Base-by-base conservation (phyloP, 2,329 filamentous ascomycete genomes). In the Penicillium sp. region DNA sequence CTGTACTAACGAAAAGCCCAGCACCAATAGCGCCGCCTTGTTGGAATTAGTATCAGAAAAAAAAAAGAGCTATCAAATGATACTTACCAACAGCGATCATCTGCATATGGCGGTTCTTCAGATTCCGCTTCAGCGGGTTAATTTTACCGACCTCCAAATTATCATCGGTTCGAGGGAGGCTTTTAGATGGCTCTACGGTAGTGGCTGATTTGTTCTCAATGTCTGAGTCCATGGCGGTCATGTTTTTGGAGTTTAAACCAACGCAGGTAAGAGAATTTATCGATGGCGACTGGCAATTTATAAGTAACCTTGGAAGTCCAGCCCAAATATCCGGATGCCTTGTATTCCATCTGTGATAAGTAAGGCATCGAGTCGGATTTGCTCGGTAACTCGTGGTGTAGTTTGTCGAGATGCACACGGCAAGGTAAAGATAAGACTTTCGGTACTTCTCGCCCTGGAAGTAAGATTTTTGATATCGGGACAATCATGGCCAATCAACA, bases 1-100 rank as follows among this genome's bases (percentile, higher is more conserved):
- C 75, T 28, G 74, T 74, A 42, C 71, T 68, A 44, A 77, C 69
- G 53, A 77, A 77, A 10, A 77, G 67, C 69, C 75, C 75, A 53
- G 75, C 72, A 52, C 73, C 73, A 57, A 75, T 73, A 11, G 70
- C 67, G 54, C 70, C 70, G 45, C 70, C 70, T 66, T 30, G 11
- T 3, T 30, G 26, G 19, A 30, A 22, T 33, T 30, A 19, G 28
- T 31, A 25, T 38, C n/a, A 36, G 14, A 31, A 25, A 5, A 19
- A 48, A 38, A 31, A 9, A 22, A 28, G 14, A 33, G 8, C 14
- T 14, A 2, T 2, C 4, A 14, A 31, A 41, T 40, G 45, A 46
- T 42, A 14, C 62, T 59, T 65, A 69, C 69, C 69, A 55, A 74
- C 72, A n/a, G 71, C 71, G 58, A 74, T 74, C 71, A 74, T 75